Base-by-base conservation (phyloP, 1,284 basidiomycete species). In the Violaceomyces palustris region DNA sequence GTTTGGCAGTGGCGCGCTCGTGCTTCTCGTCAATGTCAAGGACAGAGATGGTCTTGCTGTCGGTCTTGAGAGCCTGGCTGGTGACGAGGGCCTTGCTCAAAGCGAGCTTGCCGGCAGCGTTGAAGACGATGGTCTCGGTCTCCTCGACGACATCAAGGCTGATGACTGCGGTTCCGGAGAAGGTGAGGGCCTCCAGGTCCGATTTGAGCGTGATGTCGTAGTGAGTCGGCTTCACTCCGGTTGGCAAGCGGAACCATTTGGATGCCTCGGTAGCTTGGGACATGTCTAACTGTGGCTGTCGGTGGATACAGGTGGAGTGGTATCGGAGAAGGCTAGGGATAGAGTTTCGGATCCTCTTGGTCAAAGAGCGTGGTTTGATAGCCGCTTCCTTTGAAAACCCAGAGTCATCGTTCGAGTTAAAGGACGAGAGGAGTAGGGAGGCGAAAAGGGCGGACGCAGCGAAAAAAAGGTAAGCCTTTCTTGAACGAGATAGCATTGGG, bases 131-230 rank as follows among this genome's bases (percentile, higher is more conserved):
- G 26, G 46, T 26, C 19, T 66, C 50, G 2, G 87, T 88, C 51
- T 84, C 80, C 52, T 82, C 75, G 42, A 80, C 74, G 42, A 93
- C 77, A 47, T 88, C 80, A 48, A 96, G 77, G 61, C 86, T 87
- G 65, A 90, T 82, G 62, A 83, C 82, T 24, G 84, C 87, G 45
- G 85, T 79, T 31, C 92, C 92, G 29, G 82, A 79, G 71, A 91
- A 96, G 17, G 75, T 79, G 40, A 82, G 78, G 19, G 79, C 79
- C 50, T 85, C 79, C 40, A 96, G 80, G 75, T 93, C 86, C 3
- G 91, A 68, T 72, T 81, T 84, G 75, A 93, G 78, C 36, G 82
- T 84, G 39, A 94, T 75, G 64, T 78, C 86, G 75, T 94, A 96
- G 74, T 92, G 88, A 21, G 76, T 79, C 17, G 88, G 85, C 60